Evolutionary conservation across 1,284 basidiomycete species (phyloP), one percentile per base, ranked within the genome.

Genomic region (Golubevia sp.): DNA sequence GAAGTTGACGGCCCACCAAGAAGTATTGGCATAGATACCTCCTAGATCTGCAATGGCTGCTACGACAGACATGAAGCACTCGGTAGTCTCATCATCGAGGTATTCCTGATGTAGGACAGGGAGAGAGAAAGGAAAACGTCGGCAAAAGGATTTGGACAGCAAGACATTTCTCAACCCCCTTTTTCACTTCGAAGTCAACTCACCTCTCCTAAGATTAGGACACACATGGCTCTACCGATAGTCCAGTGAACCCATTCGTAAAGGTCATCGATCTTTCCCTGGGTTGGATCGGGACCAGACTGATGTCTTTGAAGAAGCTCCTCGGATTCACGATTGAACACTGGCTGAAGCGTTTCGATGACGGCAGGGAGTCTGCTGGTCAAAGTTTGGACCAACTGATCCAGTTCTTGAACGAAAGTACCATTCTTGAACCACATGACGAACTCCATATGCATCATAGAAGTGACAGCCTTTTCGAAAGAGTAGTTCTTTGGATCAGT

Each of bases 371-470:
- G 51, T n/a, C 61, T 15, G 24, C 49, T 57, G 13, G n/a, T 63
- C 21, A 63, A 26, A 50, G 59, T 61, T 44, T 63, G 61, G 3
- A 63, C 61, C 15, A 63, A 49, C 4, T 24, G 18, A 27, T 63
- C 61, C 20, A 63, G 24, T 44, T 63, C 61, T 49, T 59, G 58
- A 21, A 63, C 61, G 57, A 63, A 63, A 3, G 61, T 63, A 2
- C 61, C 61, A 38, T 53, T 26, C 34, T 63, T 63, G 55, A 63
- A 63, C 61, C 61, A 63, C 20, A 63, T 49, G 58, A 63, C 62
- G 58, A 63, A 63, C 24, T 59, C 58, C 61, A 63, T 63, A 34
- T 63, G 61, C 18, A 63, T 49, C 58, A 63, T 61, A 3, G 38
- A 48, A 18, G 61, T 63, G 13, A 63, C 61, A 49, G 61, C 61